Evolutionary conservation across 257 asterid species (phyloP).

Genomic region (Osmanthus fragrans): DNA sequence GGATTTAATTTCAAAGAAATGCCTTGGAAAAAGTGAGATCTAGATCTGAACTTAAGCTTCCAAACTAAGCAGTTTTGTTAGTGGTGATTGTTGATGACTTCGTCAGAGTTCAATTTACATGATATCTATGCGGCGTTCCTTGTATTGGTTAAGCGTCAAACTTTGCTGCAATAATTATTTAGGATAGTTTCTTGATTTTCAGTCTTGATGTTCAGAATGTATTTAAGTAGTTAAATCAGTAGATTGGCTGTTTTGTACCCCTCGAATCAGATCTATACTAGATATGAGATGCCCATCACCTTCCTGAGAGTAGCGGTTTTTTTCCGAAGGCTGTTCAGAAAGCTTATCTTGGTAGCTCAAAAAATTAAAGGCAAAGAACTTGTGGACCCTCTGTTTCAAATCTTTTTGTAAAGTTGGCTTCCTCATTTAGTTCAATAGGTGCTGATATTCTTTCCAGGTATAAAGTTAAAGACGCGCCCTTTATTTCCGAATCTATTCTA

Average conservation of each 20-base stretch:
- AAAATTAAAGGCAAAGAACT: neutral
- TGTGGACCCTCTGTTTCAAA: neutral
- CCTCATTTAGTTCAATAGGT: conserved; percentile 1
- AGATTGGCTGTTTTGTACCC: neutral
- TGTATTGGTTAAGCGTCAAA: neutral
- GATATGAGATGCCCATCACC: neutral
- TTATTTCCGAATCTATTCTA: neutral
- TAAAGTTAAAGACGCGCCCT: neutral
- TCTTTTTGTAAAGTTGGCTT: neutral
- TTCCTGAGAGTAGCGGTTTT: neutral
- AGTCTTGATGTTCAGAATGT: neutral
- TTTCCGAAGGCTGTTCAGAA: neutral
- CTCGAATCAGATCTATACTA: neutral
- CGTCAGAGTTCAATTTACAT: neutral
- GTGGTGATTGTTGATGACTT: neutral
- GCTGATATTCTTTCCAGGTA: neutral
- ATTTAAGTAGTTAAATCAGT: neutral
- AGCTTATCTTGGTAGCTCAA: neutral
- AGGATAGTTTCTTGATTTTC: neutral
- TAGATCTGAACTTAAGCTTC: neutral
- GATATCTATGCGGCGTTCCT: neutral
- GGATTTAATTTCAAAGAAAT: neutral
- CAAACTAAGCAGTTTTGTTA: neutral
- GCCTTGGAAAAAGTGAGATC: neutral
- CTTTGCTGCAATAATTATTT: neutral